Evolutionary conservation across 2,329 filamentous ascomycete species (phyloP).

Genomic region (Fusarium udum): DNA sequence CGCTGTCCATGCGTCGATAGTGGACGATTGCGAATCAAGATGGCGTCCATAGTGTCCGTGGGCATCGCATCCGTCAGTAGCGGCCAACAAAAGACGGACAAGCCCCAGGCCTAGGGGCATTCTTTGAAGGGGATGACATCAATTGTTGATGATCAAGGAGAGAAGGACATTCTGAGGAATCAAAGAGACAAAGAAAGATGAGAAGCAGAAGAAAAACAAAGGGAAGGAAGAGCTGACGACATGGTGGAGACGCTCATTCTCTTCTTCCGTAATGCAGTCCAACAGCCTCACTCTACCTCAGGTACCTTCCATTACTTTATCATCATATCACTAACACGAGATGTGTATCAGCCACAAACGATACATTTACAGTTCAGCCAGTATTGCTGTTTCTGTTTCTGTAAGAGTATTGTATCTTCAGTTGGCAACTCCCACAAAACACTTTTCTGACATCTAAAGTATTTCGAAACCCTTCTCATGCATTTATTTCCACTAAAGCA

Average conservation of each 20-base stretch:
- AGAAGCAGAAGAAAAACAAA: neutral
- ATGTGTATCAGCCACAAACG: neutral
- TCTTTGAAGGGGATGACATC: neutral
- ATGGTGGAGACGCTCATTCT: constrained; percentile 24
- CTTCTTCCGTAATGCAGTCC: neutral
- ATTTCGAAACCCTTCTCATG: neutral
- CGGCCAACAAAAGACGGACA: neutral
- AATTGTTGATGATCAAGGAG: neutral
- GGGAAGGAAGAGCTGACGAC: constrained; percentile 14
- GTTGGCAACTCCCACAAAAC: neutral
- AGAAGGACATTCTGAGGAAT: neutral
- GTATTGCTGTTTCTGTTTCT: neutral
- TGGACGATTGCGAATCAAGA: constrained; percentile 21
- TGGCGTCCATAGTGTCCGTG: neutral
- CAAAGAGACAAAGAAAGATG: neutral
- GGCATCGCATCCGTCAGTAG: neutral
- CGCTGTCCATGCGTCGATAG: constrained; percentile 10
- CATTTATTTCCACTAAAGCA: neutral
- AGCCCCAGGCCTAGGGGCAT: neutral
- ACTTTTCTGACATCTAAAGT: neutral
- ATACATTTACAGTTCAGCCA: neutral
- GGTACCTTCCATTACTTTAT: no score
- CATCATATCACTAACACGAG: neutral
- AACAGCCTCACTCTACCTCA: neutral
- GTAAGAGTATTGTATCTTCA: neutral